Evolutionary conservation across 2,329 filamentous ascomycete species (phyloP), one percentile per base, ranked within the genome.

Genomic region (Pseudogymnoascus sp.): DNA sequence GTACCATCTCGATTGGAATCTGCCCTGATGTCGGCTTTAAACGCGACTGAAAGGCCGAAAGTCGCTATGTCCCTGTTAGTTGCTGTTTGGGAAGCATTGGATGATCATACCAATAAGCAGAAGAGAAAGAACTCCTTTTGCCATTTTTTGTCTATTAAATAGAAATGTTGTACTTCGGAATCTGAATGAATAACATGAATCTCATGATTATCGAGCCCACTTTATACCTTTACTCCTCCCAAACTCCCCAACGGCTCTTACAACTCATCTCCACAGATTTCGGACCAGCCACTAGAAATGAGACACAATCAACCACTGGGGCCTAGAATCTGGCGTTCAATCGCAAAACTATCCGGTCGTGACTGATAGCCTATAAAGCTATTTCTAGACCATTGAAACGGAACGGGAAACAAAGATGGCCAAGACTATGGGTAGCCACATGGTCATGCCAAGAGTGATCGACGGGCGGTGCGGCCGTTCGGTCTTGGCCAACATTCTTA

Each of bases 1-100:
- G 62, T 45, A 6, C 74, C 74, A 45, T 76, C 75, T 1, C 74
- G 72, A 60, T 77, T 75, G 7, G 69, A 74, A 63, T 77, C 75
- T n/a, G 74, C 74, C 7, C 70, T 69, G 52, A 71, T 71, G 31
- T 70, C 66, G 6, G 65, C 63, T 58, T 58, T 61, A 21, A 63
- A 16, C 4, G 61, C 35, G 6, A 55, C 26, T 19, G 49, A 55
- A 33, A 55, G 29, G 49, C 26, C 6, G 4, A n/a, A 55, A 33
- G 49, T 19, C 33, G 49, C 49, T 33, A 7, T 19, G 1, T 12
- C 7, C 49, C 4, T 19, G n/a, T 55, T 7, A 31, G 49, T 6
- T 55, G 26, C 26, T 2, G n/a, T 19, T 33, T 4, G 26, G 10
- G 10, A 14, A 33, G 10, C 8, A 33, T 8, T 55, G 2, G 10